Evolutionary conservation across 257 asterid genomes (phyloP).

Genomic region (Capsicum pubescens): DNA sequence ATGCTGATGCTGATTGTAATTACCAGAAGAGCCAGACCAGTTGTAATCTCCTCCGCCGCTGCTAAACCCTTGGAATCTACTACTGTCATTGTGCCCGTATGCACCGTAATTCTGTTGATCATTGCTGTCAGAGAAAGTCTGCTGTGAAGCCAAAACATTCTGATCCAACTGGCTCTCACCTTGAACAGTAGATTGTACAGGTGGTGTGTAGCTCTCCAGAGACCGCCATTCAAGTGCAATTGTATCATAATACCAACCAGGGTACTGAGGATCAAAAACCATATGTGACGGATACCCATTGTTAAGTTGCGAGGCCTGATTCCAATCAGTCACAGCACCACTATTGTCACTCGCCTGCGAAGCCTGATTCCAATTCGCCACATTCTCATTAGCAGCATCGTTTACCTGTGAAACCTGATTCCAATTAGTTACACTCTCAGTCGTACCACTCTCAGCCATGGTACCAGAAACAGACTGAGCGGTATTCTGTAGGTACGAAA

Average conservation of each 20-base stretch:
- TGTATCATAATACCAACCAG: constrained; percentile 95
- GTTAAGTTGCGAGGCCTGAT: constrained; percentile 53
- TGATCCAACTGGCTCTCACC: constrained; percentile 53
- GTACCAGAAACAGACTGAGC: constrained; percentile 59
- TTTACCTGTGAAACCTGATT: constrained; percentile 46
- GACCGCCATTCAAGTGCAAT: constrained; percentile 68
- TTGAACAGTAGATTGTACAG: constrained; percentile 55
- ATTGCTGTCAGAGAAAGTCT: constrained; percentile 45
- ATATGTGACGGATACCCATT: constrained; percentile 81
- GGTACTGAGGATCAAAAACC: constrained; percentile 93
- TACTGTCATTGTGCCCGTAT: constrained; percentile 44
- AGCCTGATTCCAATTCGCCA: constrained; percentile 29
- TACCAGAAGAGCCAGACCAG: constrained; percentile 51
- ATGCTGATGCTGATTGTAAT: constrained; percentile 51
- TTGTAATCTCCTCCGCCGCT: constrained; percentile 55
- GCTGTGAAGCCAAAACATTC: constrained; percentile 45
- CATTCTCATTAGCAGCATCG: background rate
- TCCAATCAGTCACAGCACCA: constrained; percentile 26
- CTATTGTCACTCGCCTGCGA: background rate
- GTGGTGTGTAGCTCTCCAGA: constrained; percentile 60
- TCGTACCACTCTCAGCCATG: constrained; percentile 54
- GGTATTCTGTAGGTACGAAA: constrained; percentile 77
- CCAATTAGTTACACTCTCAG: constrained; percentile 58
- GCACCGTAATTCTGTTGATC: constrained; percentile 38
- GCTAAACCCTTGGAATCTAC: constrained; percentile 45